These are phyloP conservation scores for Phanerochaete sordida DNA, from an alignment of 768 basidiomycete species.

Conservation along the genomic window DNA sequence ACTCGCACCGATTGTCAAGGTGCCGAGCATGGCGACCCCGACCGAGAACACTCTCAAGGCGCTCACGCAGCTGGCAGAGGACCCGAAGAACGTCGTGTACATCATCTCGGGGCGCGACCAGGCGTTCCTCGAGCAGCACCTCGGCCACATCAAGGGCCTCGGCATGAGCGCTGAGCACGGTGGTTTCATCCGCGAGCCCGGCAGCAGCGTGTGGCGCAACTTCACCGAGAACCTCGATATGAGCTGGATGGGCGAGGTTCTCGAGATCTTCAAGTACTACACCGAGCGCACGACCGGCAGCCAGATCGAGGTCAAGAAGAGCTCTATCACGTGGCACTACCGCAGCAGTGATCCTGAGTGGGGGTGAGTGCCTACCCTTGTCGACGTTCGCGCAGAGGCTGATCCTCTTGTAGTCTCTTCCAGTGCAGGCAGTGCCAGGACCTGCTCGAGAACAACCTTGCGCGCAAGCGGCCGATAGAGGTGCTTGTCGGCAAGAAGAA, in stretches of 20 bases:
- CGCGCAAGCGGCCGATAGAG: slow-evolving; percentile 92
- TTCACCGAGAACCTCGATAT: slow-evolving; percentile 93
- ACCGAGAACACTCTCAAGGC: slow-evolving; percentile 70
- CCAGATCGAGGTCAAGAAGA: slow-evolving; percentile 96
- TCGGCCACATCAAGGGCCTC: slow-evolving; percentile 77
- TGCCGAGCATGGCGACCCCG: slow-evolving; percentile 83
- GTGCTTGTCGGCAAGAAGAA: slow-evolving; percentile 99
- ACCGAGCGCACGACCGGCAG: slow-evolving; percentile 97
- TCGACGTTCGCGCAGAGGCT: not conserved
- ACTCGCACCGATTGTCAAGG: slow-evolving; percentile 94
- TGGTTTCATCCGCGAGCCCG: slow-evolving; percentile 80
- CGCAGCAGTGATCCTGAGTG: slow-evolving; percentile 91
- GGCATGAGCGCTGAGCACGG: slow-evolving; percentile 98
- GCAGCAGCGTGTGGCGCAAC: slow-evolving; percentile 68
- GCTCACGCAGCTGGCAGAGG: slow-evolving; percentile 65
- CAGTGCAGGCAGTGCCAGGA: slow-evolving; percentile 97
- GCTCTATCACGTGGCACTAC: slow-evolving; percentile 98
- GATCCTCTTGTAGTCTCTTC: slow-evolving; percentile 54
- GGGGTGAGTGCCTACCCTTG: slow-evolving; percentile 55
- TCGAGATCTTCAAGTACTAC: slow-evolving; percentile 95
- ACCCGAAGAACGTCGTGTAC: slow-evolving; percentile 90
- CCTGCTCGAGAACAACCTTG: slow-evolving; percentile 90
- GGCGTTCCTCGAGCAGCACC: slow-evolving; percentile 86
- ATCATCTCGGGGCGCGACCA: slow-evolving; percentile 97
- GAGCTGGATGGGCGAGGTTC: slow-evolving; percentile 96